Conservation (phyloP, 1,284 basidiomycete species). For the Leccinum variabile region DNA sequence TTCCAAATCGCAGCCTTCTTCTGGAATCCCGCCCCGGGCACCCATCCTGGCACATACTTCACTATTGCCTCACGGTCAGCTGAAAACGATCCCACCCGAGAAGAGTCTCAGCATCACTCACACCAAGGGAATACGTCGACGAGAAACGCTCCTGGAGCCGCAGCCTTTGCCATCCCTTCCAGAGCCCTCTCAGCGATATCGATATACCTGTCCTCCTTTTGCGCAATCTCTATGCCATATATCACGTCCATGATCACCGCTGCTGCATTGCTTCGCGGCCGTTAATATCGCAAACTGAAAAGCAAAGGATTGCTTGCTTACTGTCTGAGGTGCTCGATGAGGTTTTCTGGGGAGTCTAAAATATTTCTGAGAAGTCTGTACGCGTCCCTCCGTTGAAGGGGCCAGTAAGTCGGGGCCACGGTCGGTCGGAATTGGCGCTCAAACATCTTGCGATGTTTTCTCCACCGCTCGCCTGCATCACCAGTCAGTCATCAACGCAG, state of each 20-base stretch:
- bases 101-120: slow-evolving; percentile 20
- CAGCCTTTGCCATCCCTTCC: slow-evolving; percentile 39
- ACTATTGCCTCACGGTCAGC: slow-evolving; percentile 22
- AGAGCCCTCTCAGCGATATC: slow-evolving; percentile 39
- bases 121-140: slow-evolving; percentile 38
- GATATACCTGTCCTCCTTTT: slow-evolving; percentile 38
- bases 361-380: slow-evolving; percentile 41
- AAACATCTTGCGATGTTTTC: slow-evolving; percentile 48
- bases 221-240: slow-evolving; percentile 38
- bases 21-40: slow-evolving; percentile 37
- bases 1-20: slow-evolving; percentile 34
- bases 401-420: slow-evolving; percentile 24
- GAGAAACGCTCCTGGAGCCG: slow-evolving; percentile 39
- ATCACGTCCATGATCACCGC: slow-evolving; percentile 41
- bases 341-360: slow-evolving; percentile 38
- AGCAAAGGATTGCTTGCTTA: slow-evolving; percentile 26
- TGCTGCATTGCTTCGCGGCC: slow-evolving; percentile 28
- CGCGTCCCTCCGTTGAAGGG: slow-evolving; percentile 41
- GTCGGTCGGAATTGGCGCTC: slow-evolving; percentile 45
- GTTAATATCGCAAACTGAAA: neutral
- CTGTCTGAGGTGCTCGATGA: slow-evolving; percentile 45
- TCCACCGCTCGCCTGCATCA: slow-evolving; percentile 45
- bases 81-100: neutral
- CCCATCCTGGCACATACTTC: slow-evolving; percentile 33
- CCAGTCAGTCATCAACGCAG: neutral